These are phyloP conservation scores for Boletus sensibilis DNA, from an alignment of 768 basidiomycete genomes.

Conservation along the genomic window DNA sequence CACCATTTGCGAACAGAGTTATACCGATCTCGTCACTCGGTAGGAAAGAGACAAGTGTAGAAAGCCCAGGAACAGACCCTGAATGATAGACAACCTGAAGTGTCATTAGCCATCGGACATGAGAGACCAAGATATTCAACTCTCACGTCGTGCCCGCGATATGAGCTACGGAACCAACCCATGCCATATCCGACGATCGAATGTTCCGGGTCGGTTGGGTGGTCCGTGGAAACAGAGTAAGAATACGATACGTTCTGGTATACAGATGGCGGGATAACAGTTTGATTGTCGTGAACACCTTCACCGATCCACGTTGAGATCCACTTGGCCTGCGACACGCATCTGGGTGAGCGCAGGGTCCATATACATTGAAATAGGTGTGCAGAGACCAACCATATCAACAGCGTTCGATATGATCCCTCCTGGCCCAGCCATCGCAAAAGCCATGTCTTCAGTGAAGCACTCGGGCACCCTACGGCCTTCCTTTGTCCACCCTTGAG, in stretches of 20 bases:
- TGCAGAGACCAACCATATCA: slow-evolving; percentile 39
- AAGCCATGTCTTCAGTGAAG: slow-evolving; percentile 26
- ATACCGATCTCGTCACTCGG: slow-evolving; percentile 39
- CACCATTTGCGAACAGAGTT: slow-evolving; percentile 34
- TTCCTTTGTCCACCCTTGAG: slow-evolving; percentile 33
- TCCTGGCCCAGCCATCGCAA: slow-evolving; percentile 37
- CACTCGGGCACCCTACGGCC: slow-evolving; percentile 36
- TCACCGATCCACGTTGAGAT: slow-evolving; percentile 33
- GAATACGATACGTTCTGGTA: slow-evolving; percentile 34
- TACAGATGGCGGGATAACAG: slow-evolving; percentile 33
- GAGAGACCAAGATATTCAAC: background rate
- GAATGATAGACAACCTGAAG: slow-evolving; percentile 36
- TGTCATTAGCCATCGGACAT: background rate
- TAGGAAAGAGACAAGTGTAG: slow-evolving; percentile 32
- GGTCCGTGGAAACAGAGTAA: slow-evolving; percentile 23
- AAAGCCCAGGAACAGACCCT: slow-evolving; percentile 37
- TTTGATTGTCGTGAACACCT: slow-evolving; percentile 33
- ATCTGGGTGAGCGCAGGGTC: background rate
- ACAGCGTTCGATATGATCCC: slow-evolving; percentile 43
- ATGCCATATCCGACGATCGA: slow-evolving; percentile 41
- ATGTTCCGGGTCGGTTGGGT: slow-evolving; percentile 8
- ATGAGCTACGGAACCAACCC: slow-evolving; percentile 42
- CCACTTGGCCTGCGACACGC: slow-evolving; percentile 39
- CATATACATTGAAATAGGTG: background rate
- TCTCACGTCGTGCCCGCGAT: slow-evolving; percentile 41